These are phyloP conservation scores for Trichoderma sp. DNA, from an alignment of 2,329 filamentous ascomycete genomes.

Conservation along the genomic window DNA sequence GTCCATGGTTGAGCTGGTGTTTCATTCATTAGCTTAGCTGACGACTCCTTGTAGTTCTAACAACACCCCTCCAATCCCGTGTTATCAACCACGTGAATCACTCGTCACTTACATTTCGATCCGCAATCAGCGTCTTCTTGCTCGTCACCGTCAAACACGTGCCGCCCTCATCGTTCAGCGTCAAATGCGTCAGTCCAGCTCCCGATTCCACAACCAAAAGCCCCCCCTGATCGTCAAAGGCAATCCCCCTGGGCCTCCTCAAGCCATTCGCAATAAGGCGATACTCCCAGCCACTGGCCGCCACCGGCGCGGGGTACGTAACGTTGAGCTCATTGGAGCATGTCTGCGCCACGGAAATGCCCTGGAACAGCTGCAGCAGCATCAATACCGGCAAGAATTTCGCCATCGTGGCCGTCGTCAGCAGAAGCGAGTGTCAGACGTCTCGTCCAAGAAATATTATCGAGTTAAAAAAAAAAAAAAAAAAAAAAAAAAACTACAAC, in stretches of 20 bases:
- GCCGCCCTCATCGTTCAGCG: slow-evolving; percentile 40
- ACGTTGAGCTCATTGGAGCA: slow-evolving; percentile 38
- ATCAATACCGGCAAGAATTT: not conserved
- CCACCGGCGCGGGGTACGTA: slow-evolving; percentile 35
- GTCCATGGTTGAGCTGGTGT: slow-evolving; percentile 54
- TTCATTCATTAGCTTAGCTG: not conserved
- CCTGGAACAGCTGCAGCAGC: not conserved
- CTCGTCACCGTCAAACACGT: slow-evolving; percentile 41
- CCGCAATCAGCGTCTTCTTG: slow-evolving; percentile 37
- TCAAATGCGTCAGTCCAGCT: slow-evolving; percentile 41
- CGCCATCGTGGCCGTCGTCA: not conserved
- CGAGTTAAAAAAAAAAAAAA: too few species aligned
- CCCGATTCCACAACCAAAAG: slow-evolving; percentile 46
- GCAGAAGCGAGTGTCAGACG: not conserved
- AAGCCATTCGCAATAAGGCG: slow-evolving; percentile 43
- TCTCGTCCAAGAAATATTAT: not conserved
- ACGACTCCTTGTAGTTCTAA: not conserved
- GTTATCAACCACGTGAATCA: not conserved
- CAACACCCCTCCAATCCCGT: not conserved
- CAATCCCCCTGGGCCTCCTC: slow-evolving; percentile 42
- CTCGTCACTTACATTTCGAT: slow-evolving; percentile 32
- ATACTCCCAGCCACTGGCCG: slow-evolving; percentile 43
- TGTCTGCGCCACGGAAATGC: slow-evolving; percentile 1
- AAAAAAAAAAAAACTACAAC: too few species aligned
- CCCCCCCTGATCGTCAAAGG: slow-evolving; percentile 44